phyloP scores from a whole-genome alignment of 805 yeast species.

The Hagleromyces aurorensis region DNA sequence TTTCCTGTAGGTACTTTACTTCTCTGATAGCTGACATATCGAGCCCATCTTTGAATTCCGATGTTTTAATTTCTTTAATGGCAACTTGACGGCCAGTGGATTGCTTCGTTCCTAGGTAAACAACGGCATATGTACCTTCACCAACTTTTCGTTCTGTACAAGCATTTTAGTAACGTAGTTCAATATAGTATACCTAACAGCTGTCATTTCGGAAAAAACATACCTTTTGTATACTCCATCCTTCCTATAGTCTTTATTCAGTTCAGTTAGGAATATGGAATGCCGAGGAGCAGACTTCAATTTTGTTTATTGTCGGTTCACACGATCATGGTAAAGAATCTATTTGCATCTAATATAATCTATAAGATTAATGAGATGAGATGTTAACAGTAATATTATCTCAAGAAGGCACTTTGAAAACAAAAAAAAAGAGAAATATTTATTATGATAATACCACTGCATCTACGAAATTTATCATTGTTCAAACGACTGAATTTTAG shows the following conservation, averaged over 20 bases:
- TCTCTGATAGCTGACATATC: conserved; percentile 98
- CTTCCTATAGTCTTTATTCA: too few species aligned
- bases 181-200: too few species aligned
- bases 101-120: conserved; percentile 65
- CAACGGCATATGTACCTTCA: conserved; percentile 98
- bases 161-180: conserved; percentile 7
- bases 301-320: too few species aligned
- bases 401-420: too few species aligned
- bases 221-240: conserved; percentile 21
- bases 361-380: not conserved
- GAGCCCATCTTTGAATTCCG: conserved; percentile 88
- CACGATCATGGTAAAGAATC: too few species aligned
- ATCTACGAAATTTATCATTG: too few species aligned
- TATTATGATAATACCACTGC: too few species aligned
- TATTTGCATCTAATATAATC: too few species aligned
- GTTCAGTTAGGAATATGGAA: too few species aligned
- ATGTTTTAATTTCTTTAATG: conserved; percentile 90
- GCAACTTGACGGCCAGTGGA: conserved; percentile 56
- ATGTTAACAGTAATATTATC: not conserved
- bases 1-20: conserved; percentile 78
- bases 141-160: conserved; percentile 75
- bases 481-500: too few species aligned
- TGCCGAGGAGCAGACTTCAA: too few species aligned
- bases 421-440: too few species aligned
- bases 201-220: conserved; percentile 3